A percentile compares a stretch with the other conserved stretches of the same genome.
Evolutionary conservation across 2,329 filamentous ascomycete species (phyloP).

Genomic region (Aspergillus arachidicola): DNA sequence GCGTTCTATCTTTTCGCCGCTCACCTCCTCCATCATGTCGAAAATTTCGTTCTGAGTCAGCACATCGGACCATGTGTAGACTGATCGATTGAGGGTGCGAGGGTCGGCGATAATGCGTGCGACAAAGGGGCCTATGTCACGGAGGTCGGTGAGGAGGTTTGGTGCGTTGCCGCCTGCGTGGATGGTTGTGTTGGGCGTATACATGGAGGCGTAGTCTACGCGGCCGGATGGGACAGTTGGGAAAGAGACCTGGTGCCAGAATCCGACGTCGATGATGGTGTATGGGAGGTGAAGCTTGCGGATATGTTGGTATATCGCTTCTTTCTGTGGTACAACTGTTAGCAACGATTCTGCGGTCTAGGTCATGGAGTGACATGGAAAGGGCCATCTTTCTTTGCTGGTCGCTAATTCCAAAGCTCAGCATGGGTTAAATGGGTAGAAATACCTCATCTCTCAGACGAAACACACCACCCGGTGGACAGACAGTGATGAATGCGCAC

Average conservation of each 20-base stretch:
- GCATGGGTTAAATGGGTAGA: neutral
- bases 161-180: neutral
- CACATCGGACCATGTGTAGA: neutral
- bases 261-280: slow-evolving; percentile 58
- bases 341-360: accelerated
- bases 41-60: neutral
- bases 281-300: slow-evolving; percentile 49
- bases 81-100: neutral
- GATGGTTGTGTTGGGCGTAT: neutral
- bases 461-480: slow-evolving; percentile 39
- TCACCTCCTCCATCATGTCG: neutral
- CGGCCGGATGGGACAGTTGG: slow-evolving; percentile 37
- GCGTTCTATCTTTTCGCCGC: neutral
- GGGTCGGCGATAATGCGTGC: neutral
- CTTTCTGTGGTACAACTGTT: slow-evolving; percentile 40
- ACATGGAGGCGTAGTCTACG: neutral
- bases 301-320: slow-evolving; percentile 49
- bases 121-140: neutral
- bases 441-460: slow-evolving; percentile 33
- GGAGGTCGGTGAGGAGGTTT: neutral
- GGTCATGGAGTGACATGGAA: accelerated
- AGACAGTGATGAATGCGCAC: slow-evolving; percentile 45
- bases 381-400: neutral
- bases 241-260: slow-evolving; percentile 53
- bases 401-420: neutral